These are phyloP conservation scores for Austroboletus festivus DNA, from an alignment of 768 basidiomycete species.

Conservation along the genomic window DNA sequence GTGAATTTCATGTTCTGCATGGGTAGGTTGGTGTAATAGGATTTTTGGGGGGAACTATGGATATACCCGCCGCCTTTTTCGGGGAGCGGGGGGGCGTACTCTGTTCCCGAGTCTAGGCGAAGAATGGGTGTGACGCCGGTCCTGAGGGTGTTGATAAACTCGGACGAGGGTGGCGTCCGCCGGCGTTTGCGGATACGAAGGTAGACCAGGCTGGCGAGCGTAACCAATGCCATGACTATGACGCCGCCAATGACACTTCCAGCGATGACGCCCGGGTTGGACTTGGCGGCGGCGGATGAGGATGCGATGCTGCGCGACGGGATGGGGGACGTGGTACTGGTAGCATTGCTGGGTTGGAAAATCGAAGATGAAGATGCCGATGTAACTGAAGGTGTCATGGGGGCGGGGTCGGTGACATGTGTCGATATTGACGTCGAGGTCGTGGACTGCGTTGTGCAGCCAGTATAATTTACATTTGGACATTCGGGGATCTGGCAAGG, in stretches of 20 bases:
- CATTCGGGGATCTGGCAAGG: conserved; percentile 4
- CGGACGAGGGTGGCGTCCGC: conserved; percentile 55
- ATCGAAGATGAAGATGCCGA: neutral
- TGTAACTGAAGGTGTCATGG: neutral
- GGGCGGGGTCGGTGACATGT: no score
- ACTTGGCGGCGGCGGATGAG: conserved; percentile 6
- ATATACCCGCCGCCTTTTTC: conserved; percentile 14
- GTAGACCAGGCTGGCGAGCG: conserved; percentile 37
- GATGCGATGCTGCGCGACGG: conserved; percentile 4
- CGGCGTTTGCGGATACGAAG: conserved; percentile 39
- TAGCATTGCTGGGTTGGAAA: no score
- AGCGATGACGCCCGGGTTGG: conserved; percentile 45
- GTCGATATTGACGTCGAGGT: no score
- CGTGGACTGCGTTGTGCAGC: no score
- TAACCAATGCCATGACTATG: conserved; percentile 35
- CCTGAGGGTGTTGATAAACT: conserved; percentile 42
- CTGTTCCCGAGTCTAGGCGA: conserved; percentile 25
- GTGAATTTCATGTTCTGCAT: conserved; percentile 11
- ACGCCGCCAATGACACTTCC: conserved; percentile 53
- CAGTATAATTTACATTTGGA: no score
- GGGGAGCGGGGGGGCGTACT: conserved; percentile 8
- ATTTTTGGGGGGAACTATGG: conserved; percentile 9
- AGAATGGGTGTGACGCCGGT: conserved; percentile 24
- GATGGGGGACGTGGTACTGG: neutral
- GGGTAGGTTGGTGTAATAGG: conserved; percentile 10